Base-by-base conservation (phyloP, 1,284 basidiomycete species). In the Hypsizygus ulmarius region DNA sequence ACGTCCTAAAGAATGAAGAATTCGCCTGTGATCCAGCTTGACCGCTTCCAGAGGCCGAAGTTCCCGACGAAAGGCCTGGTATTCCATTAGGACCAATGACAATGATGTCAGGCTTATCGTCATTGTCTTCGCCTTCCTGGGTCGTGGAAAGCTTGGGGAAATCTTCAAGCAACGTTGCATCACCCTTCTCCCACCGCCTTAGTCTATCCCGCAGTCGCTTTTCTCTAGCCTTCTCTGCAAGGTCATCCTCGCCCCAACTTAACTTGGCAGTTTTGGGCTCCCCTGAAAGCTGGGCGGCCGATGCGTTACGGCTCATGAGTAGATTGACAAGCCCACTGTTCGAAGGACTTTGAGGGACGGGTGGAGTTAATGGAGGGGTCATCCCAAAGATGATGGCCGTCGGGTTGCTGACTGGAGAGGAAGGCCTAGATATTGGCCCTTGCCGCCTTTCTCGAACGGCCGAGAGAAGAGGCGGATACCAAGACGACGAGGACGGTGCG, bases 341-440 rank as follows among this genome's bases (percentile, higher is more conserved):
- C 11, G 69, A 57, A n/a, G 7, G 63, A 10, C 62, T 56, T 5
- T 67, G 59, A 5, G 66, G 56, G 7, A 65, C 50, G 1, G 77
- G 69, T 15, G 78, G 73, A 10, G 81, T 68, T 11, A 93, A 67
- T 1, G 88, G 72, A 9, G 92, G 91, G 0, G 88, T 84, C 57
- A 90, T 82, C 15, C 90, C 90, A 58, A 94, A 87, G 4, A 95
- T 73, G 37, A 94, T 87, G 2, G 84, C 82, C 54, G 85, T 88
- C 1, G 90, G 88, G 61, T 79, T 82, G 21, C 67, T 56, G 6
- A 86, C 77, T 3, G 82, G 76, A 10, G 80, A 77, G 4, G 75
- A 73, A 12, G 79, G 72, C 34, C 77, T 71, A 1, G 78, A 70
- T 12, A 83, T 70, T 3, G 79, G 70, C 1, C 84, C 81, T 56